Conservation (phyloP, 2,329 filamentous ascomycete species). For the Venturia oleaginea region DNA sequence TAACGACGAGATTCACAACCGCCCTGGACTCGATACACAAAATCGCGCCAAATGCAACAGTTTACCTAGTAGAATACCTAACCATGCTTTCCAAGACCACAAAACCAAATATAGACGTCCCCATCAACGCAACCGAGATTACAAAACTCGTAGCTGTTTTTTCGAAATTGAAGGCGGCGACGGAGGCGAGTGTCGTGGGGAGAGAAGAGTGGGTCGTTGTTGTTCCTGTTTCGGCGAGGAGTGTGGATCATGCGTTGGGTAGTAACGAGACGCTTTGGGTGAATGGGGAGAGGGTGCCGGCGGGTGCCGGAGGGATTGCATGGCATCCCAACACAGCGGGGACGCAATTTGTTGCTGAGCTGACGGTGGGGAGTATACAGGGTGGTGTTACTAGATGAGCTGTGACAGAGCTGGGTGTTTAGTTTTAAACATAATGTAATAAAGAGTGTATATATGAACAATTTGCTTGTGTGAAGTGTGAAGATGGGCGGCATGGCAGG, state of each 20-base stretch:
- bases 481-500: no score
- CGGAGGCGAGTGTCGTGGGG: background rate
- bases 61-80: slow-evolving; percentile 13
- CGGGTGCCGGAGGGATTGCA: background rate
- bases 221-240: slow-evolving; percentile 4
- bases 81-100: slow-evolving; percentile 8
- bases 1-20: slow-evolving; percentile 1
- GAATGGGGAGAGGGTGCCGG: slow-evolving; percentile 6
- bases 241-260: slow-evolving; percentile 5
- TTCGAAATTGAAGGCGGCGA: slow-evolving; percentile 10
- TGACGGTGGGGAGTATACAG: background rate
- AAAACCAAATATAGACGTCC: slow-evolving; percentile 4
- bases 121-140: slow-evolving; percentile 9
- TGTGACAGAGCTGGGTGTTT: background rate
- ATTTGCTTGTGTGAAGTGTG: background rate
- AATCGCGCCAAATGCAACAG: slow-evolving; percentile 6
- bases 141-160: slow-evolving; percentile 6
- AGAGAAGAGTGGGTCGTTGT: slow-evolving; percentile 8
- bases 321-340: slow-evolving; percentile 10
- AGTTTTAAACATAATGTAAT: background rate
- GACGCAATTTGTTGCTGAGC: slow-evolving; percentile 2
- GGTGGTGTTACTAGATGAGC: background rate
- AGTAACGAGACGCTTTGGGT: slow-evolving; percentile 8
- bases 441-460: background rate
- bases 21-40: slow-evolving; percentile 2